Base-by-base conservation (phyloP, 805 yeast genomes). In the Teunomyces kruisii region DNA sequence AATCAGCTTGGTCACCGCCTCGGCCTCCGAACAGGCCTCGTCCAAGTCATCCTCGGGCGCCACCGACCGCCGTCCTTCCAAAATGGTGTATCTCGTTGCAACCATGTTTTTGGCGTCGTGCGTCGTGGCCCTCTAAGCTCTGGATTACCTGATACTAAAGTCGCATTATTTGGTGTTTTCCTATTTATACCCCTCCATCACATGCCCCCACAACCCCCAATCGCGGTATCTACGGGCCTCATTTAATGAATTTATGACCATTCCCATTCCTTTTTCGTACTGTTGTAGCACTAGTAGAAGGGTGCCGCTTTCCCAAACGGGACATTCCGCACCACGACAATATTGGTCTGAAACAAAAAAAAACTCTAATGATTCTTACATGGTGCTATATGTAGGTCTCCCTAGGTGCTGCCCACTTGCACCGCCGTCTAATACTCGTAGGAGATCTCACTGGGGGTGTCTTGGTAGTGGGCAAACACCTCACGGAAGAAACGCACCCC, bases 401-500 rank as follows among this genome's bases (percentile, higher is more conserved):
- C n/a, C n/a, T n/a, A n/a, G n/a, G n/a, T n/a, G n/a, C n/a, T n/a
- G n/a, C n/a, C n/a, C n/a, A n/a, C n/a, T n/a, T n/a, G n/a, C n/a
- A n/a, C n/a, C n/a, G n/a, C n/a, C 22, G 22, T 6, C 28, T 32
- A 35, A n/a, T 35, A 35, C 14, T 22, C 17, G 16, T 35, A 35
- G 10, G 6, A 4, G 27, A 47, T 42, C 40, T 41, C 51, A 17
- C 44, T 38, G 12, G 47, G 44, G 9, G 39, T 42, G 15, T 43
- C 46, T 37, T 36, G 27, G 70, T 72, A 68, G 46, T 58, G 49
- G 12, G 46, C 43, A 49, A 67, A 68, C 39, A 67, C 67, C 4
- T 58, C 61, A 15, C 50, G 39, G 45, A 68, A 72, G 9, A 67
- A 58, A 14, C 60, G 53, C 6, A 67, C 57, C 0, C 76, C 75